Evolutionary conservation across 2,329 filamentous ascomycete species (phyloP).

Genomic region (Ophiognomonia clavigignenti-juglandacearum): DNA sequence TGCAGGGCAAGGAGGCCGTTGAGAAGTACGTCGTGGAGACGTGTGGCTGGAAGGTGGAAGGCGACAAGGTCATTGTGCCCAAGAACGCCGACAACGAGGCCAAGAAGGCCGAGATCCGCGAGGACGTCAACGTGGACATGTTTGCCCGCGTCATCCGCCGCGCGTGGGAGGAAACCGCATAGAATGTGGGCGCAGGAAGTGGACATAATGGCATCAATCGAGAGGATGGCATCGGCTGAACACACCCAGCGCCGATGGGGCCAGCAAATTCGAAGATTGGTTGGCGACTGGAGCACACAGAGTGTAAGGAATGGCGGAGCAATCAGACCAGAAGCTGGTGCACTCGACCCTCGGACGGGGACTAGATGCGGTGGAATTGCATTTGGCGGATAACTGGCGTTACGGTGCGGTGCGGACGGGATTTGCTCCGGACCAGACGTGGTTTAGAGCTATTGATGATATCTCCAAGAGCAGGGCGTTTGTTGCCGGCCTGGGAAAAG

Average conservation of each 20-base stretch:
- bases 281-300: background rate
- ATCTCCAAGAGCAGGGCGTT: slow-evolving; percentile 6
- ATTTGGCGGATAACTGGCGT: slow-evolving; percentile 9
- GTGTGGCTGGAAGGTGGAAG: slow-evolving; percentile 79
- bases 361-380: slow-evolving; percentile 6
- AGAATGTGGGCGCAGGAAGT: too few relatives aligned
- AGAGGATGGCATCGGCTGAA: too few relatives aligned
- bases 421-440: slow-evolving; percentile 4
- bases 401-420: slow-evolving; percentile 3
- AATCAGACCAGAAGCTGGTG: too few relatives aligned
- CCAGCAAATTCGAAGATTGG: background rate
- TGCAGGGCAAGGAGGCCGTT: slow-evolving; percentile 59
- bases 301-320: background rate
- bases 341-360: too few relatives aligned
- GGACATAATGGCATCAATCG: too few relatives aligned
- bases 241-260: too few relatives aligned
- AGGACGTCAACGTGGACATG: slow-evolving; percentile 90
- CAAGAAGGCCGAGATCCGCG: slow-evolving; percentile 88
- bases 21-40: slow-evolving; percentile 79
- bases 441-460: background rate
- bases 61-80: slow-evolving; percentile 68
- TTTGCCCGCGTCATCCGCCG: slow-evolving; percentile 75
- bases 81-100: slow-evolving; percentile 97
- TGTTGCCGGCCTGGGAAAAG: background rate
- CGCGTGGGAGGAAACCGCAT: slow-evolving; percentile 79